Conservation (phyloP, 2,329 filamentous ascomycete species). For the Talaromyces verruculosus region DNA sequence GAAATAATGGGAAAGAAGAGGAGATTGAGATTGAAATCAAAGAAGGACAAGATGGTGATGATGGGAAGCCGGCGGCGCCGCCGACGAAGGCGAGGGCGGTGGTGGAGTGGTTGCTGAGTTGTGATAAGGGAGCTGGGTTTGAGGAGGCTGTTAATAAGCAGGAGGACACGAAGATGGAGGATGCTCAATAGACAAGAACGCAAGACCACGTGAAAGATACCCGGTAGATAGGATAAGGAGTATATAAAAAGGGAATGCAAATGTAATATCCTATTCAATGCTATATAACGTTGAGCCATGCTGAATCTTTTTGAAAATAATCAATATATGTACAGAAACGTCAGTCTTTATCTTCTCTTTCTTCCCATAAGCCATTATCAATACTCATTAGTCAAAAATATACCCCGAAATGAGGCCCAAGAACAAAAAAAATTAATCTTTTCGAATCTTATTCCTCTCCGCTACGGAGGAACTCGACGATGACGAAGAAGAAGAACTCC, state of each 20-base stretch:
- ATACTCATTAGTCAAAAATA: not conserved
- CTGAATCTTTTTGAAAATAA: not conserved
- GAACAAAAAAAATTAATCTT: not conserved
- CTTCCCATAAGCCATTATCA: not conserved
- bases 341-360: not conserved
- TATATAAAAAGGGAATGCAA: not conserved
- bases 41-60: not conserved
- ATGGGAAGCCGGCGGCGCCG: conserved; percentile 3
- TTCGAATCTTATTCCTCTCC: conserved; percentile 4
- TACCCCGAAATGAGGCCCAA: not conserved
- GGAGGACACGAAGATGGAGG: conserved; percentile 24
- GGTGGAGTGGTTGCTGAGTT: conserved; percentile 44
- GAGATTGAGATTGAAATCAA: conserved; percentile 24
- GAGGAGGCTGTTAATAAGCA: conserved; percentile 30
- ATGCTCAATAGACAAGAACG: conserved; percentile 19
- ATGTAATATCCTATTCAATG: not conserved
- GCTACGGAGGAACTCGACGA: conserved; percentile 7
- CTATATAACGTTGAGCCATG: not conserved
- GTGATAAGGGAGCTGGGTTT: conserved; percentile 38
- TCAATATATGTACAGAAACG: not conserved
- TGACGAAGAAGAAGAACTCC: conserved; percentile 11
- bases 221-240: not conserved
- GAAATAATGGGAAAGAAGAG: conserved; percentile 15
- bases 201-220: not conserved
- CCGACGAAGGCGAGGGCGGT: conserved; percentile 42